phyloP scores from a whole-genome alignment of 495 filamentous ascomycete genomes.

The Penicillium maclennaniae region DNA sequence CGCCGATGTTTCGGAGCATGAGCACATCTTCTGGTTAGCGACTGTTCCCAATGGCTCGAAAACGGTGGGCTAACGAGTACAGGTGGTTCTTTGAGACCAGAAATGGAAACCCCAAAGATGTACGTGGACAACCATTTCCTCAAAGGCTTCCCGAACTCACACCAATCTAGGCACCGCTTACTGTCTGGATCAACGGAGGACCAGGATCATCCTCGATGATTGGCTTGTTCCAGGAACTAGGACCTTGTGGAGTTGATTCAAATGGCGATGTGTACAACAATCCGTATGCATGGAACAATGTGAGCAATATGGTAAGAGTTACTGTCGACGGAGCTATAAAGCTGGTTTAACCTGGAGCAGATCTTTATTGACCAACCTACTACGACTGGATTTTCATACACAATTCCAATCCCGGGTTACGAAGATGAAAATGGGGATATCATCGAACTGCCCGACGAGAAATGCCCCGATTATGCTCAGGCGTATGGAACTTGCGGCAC shows the following conservation, averaged over 20 bases:
- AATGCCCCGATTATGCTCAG: constrained; percentile 53
- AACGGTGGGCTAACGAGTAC: background rate
- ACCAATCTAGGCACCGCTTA: constrained; percentile 45
- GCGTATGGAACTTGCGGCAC: constrained; percentile 46
- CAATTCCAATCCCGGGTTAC: constrained; percentile 50
- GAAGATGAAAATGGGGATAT: constrained; percentile 25
- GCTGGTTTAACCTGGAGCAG: constrained; percentile 2
- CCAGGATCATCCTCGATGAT: constrained; percentile 60
- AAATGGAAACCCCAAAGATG: constrained; percentile 44
- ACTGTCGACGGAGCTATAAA: background rate
- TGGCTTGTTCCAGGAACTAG: constrained; percentile 58
- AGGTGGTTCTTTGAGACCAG: constrained; percentile 61
- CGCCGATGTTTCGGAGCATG: constrained; percentile 55
- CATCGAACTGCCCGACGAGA: constrained; percentile 38
- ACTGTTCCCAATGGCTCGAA: background rate
- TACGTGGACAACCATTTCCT: background rate
- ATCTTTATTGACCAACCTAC: constrained; percentile 57
- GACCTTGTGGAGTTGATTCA: constrained; percentile 55
- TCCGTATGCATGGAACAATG: constrained; percentile 57
- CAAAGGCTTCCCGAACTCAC: background rate
- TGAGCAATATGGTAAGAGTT: constrained; percentile 48
- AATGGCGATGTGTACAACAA: constrained; percentile 51
- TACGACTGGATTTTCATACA: constrained; percentile 58
- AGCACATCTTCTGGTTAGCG: constrained; percentile 58
- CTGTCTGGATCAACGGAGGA: constrained; percentile 61